phyloP scores from a whole-genome alignment of 352 stramenopile species.

The Pythium periplocum region DNA sequence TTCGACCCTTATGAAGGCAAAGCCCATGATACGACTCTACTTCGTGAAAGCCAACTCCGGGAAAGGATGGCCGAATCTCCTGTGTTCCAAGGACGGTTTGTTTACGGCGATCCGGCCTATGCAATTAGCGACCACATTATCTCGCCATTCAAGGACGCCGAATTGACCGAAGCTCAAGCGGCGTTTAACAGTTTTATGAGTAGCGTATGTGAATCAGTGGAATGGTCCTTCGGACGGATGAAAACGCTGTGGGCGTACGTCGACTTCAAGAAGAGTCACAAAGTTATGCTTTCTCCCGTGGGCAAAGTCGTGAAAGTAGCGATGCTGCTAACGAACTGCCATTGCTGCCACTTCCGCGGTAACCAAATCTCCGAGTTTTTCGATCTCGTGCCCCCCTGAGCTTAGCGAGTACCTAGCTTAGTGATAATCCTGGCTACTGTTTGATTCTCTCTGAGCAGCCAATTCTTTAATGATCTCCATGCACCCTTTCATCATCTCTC shows the following conservation, averaged over 20 bases:
- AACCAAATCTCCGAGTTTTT: slow-evolving; percentile 17
- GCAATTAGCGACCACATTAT: slow-evolving; percentile 6
- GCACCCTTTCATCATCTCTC: not conserved
- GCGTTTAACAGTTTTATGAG: slow-evolving; percentile 16
- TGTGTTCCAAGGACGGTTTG: slow-evolving; percentile 2
- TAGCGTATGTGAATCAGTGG: slow-evolving; percentile 5
- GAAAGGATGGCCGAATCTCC: not conserved
- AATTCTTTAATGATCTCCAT: not conserved
- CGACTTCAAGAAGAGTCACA: slow-evolving; percentile 9
- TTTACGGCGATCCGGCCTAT: slow-evolving; percentile 18
- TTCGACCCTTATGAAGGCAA: slow-evolving; percentile 13
- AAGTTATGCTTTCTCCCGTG: slow-evolving; percentile 4
- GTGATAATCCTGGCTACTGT: slow-evolving; percentile 7
- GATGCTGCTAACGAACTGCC: slow-evolving; percentile 15
- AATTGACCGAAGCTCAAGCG: not conserved
- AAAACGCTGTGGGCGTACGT: slow-evolving; percentile 16
- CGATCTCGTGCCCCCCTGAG: slow-evolving; percentile 6
- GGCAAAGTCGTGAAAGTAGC: slow-evolving; percentile 4
- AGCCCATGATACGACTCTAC: slow-evolving; percentile 12
- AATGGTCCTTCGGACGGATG: slow-evolving; percentile 14
- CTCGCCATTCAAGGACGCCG: slow-evolving; percentile 8
- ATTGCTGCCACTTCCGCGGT: slow-evolving; percentile 5
- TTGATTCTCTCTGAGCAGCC: slow-evolving; percentile 5
- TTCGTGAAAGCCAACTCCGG: slow-evolving; percentile 7
- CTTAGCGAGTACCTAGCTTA: too few relatives aligned